Evolutionary conservation across 345 rosid genomes (phyloP).

Genomic region (Eucalyptus camaldulensis): DNA sequence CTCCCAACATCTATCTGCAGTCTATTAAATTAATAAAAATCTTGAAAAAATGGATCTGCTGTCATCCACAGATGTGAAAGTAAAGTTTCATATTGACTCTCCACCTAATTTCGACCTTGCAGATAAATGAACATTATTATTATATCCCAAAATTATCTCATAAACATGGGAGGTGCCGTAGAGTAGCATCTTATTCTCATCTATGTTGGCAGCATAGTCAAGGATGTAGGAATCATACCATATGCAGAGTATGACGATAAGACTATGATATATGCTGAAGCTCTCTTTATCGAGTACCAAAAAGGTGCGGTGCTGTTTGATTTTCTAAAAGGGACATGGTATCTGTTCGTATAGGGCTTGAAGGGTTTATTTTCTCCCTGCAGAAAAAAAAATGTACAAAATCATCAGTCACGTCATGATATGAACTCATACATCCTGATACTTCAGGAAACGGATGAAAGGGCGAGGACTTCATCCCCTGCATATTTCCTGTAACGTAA

Average conservation of each 20-base stretch:
- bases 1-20: background rate
- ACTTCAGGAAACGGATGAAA: background rate
- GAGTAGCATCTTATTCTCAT: background rate
- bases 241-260: slow-evolving; percentile 83
- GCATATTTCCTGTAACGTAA: background rate
- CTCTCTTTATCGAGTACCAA: slow-evolving; percentile 98
- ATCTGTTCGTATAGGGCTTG: slow-evolving; percentile 62
- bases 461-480: background rate
- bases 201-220: background rate
- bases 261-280: slow-evolving; percentile 72
- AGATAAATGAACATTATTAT: background rate
- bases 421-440: background rate
- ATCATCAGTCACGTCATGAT: background rate
- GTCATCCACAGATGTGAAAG: background rate
- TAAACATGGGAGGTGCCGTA: background rate
- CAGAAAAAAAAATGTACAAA: background rate
- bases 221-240: slow-evolving; percentile 19
- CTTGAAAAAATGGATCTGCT: background rate
- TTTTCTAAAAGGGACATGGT: slow-evolving; percentile 57
- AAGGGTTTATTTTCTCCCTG: slow-evolving; percentile 83
- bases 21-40: background rate
- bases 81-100: background rate
- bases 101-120: background rate
- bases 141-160: background rate
- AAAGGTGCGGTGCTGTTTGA: slow-evolving; percentile 65